phyloP scores from a whole-genome alignment of 2,329 filamentous ascomycete genomes.

The Alternaria arbusti region DNA sequence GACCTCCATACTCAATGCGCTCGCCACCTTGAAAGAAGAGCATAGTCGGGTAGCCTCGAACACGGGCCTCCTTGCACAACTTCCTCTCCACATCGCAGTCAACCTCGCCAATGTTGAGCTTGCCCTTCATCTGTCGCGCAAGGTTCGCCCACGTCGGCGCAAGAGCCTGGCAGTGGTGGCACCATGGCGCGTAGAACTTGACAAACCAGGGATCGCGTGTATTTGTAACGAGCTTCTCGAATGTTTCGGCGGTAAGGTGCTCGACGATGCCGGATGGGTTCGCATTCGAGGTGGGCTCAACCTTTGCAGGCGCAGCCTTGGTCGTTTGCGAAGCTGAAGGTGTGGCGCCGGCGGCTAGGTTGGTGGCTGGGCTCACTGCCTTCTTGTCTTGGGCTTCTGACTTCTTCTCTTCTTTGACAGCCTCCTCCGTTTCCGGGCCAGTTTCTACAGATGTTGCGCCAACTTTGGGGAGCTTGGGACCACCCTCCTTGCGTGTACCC shows the following conservation, averaged over 20 bases:
- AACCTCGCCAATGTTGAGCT: slow-evolving; percentile 91
- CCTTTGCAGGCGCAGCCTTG: slow-evolving; percentile 30
- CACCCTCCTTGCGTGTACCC: slow-evolving; percentile 74
- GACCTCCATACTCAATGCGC: slow-evolving; percentile 88
- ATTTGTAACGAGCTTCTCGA: slow-evolving; percentile 83
- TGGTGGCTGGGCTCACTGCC: background rate
- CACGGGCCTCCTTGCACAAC: slow-evolving; percentile 89
- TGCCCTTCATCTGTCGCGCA: slow-evolving; percentile 87
- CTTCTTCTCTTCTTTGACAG: slow-evolving; percentile 43
- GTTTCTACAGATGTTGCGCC: slow-evolving; percentile 64
- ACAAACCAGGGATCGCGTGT: slow-evolving; percentile 95
- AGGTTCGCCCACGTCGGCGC: slow-evolving; percentile 89
- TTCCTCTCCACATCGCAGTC: slow-evolving; percentile 87
- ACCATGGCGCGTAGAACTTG: slow-evolving; percentile 99
- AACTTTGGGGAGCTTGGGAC: slow-evolving; percentile 72
- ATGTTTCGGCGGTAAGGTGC: slow-evolving; percentile 79
- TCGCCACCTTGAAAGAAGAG: slow-evolving; percentile 92
- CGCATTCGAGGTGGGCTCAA: slow-evolving; percentile 47
- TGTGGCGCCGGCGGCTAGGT: slow-evolving; percentile 8
- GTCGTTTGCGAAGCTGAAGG: slow-evolving; percentile 34
- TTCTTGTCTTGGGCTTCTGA: slow-evolving; percentile 17
- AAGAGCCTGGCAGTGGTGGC: slow-evolving; percentile 91
- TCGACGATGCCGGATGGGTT: slow-evolving; percentile 80
- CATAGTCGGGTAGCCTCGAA: slow-evolving; percentile 85
- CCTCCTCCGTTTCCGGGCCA: slow-evolving; percentile 45